Percentiles rank a stretch among this genome's conserved stretches.
Evolutionary conservation across 2,329 filamentous ascomycete species (phyloP).

Genomic region (Aspergillus aculeatus): DNA sequence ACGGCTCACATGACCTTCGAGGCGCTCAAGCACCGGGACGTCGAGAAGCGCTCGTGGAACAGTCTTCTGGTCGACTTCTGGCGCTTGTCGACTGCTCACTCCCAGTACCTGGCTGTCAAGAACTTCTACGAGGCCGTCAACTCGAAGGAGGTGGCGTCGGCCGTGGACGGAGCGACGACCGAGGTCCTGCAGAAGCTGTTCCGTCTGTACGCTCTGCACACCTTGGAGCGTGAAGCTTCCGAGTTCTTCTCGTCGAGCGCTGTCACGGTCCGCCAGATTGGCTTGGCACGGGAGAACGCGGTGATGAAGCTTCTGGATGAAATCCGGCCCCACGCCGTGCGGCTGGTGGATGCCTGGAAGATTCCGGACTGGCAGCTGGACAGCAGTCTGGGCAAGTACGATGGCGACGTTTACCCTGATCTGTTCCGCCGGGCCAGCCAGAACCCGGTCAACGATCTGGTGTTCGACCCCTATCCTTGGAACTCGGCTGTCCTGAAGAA

Average conservation of each 20-base stretch:
- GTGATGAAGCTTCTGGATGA: constrained; percentile 70
- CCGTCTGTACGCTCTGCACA: constrained; percentile 64
- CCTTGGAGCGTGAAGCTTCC: constrained; percentile 65
- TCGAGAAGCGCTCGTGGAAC: constrained; percentile 75
- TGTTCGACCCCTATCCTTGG: constrained; percentile 70
- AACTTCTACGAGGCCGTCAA: constrained; percentile 73
- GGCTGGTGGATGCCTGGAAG: constrained; percentile 71
- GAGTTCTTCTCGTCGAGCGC: constrained; percentile 72
- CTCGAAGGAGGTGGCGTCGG: constrained; percentile 50
- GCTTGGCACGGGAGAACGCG: constrained; percentile 63
- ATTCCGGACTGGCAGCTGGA: constrained; percentile 79
- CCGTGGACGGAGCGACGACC: constrained; percentile 59
- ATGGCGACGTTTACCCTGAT: constrained; percentile 76
- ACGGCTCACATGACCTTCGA: constrained; percentile 73
- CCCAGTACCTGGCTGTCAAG: constrained; percentile 75
- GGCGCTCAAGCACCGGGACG: constrained; percentile 70
- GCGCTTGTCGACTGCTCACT: constrained; percentile 71
- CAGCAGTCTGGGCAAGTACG: constrained; percentile 65
- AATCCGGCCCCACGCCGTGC: constrained; percentile 69
- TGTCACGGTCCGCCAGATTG: constrained; percentile 70
- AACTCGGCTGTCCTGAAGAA: constrained; percentile 62
- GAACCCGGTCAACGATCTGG: constrained; percentile 71
- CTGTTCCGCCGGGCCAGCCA: constrained; percentile 71
- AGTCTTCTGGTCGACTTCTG: constrained; percentile 75
- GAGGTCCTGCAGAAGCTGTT: constrained; percentile 64